A percentile compares a stretch with the other conserved stretches of the same genome.
Conservation (phyloP, 805 yeast species). For the Isabelozyma rhagii region DNA sequence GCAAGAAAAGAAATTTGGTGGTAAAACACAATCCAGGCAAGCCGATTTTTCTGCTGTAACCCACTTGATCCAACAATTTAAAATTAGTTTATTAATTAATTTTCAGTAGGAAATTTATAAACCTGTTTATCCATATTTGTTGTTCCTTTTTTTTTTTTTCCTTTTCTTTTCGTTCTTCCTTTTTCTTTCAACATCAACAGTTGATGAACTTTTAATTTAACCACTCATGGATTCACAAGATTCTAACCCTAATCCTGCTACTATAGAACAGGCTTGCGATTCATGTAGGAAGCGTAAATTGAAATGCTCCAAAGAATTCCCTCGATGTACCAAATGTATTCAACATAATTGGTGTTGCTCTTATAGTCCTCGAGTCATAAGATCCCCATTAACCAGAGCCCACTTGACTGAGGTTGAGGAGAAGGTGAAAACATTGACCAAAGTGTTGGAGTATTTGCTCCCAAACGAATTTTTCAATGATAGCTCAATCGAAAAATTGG, state of each 20-base stretch:
- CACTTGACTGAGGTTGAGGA: conserved; percentile 75
- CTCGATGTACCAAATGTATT: conserved; percentile 72
- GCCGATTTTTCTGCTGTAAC: neutral
- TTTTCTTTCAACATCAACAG: too few relatives aligned
- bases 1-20: neutral
- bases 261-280: conserved; percentile 68
- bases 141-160: neutral
- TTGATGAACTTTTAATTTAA: neutral
- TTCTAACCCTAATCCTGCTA: neutral
- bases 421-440: conserved; percentile 26
- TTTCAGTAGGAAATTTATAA: too few relatives aligned
- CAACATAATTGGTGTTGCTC: conserved; percentile 71
- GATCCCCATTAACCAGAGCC: conserved; percentile 81
- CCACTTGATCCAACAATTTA: neutral
- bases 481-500: conserved; percentile 16
- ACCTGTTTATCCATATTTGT: neutral
- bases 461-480: conserved; percentile 14
- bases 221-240: neutral
- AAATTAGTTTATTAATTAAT: neutral
- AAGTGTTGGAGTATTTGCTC: conserved; percentile 28
- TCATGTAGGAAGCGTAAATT: conserved; percentile 78
- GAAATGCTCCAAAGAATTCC: conserved; percentile 75
- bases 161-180: neutral
- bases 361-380: conserved; percentile 72
- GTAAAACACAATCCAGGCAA: neutral